Evolutionary conservation across 306 rosid species (phyloP), one percentile per base, ranked within the genome.

Genomic region (Fragaria vesca): DNA sequence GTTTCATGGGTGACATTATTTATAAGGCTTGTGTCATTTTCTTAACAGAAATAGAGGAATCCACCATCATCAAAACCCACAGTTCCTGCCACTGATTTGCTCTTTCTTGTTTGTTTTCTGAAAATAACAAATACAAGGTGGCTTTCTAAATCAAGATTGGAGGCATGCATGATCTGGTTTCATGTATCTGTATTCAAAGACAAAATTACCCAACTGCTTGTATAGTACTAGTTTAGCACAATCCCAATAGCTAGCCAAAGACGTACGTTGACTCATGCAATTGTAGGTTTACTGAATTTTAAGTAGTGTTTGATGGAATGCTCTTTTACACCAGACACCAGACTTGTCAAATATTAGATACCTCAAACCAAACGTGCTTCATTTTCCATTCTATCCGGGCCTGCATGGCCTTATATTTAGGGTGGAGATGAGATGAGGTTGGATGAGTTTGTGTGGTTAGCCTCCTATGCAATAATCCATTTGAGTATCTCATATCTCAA

Each of bases 61-160:
- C 47, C 48, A 69, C 17, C 46, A 16, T 65, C 69, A 54, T 73
- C 67, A 55, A 3, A 54, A 55, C 3, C 5, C 67, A 38, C n/a
- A 38, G 20, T 65, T 6, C 18, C 18, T 13, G 40, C 6, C 45
- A 42, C 45, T 17, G 69, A 36, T 48, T 5, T 55, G 16, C 42
- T 73, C 15, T 10, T 58, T 2, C 36, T 28, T 62, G 66, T 61
- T 28, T 61, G 20, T 62, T 38, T n/a, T 2, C 51, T 15, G 0
- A 73, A 58, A 58, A 24, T 43, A n/a, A 45, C 18, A 26, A 60
- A 74, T 40, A 28, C 69, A 17, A 5, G 70, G 70, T 43, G 69
- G 57, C 69, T 4, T 4, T 16, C 66, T 12, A 12, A 15, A 60
- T 75, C 60, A 28, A 61, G 71, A 61, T 61, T 47, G 78, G 78